A percentile compares a stretch with the other conserved stretches of the same genome.
Conservation (phyloP, 1,284 basidiomycete genomes). For the Pholiota adiposa region DNA sequence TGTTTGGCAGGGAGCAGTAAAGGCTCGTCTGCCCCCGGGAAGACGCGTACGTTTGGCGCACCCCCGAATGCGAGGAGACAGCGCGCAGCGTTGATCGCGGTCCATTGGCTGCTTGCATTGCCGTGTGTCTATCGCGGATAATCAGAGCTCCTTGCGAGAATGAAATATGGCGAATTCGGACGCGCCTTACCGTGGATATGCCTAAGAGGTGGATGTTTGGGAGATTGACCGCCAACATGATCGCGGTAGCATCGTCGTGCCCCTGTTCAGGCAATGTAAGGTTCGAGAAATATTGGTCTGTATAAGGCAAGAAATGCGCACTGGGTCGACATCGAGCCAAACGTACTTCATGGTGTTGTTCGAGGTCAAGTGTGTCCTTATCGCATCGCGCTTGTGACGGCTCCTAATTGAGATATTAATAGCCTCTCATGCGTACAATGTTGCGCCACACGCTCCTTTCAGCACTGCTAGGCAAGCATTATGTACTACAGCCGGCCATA, state of each 20-base stretch:
- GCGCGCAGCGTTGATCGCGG: slow-evolving; percentile 72
- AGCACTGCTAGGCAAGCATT: too few species aligned
- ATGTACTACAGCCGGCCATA: too few species aligned
- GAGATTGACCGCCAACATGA: slow-evolving; percentile 72
- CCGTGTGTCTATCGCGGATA: slow-evolving; percentile 67
- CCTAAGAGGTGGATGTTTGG: slow-evolving; percentile 71
- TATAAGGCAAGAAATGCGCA: slow-evolving; percentile 22
- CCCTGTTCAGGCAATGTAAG: slow-evolving; percentile 49
- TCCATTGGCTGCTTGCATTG: slow-evolving; percentile 68
- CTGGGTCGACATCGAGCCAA: slow-evolving; percentile 51
- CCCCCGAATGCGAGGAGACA: slow-evolving; percentile 75
- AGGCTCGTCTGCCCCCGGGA: slow-evolving; percentile 70
- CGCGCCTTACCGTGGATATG: slow-evolving; percentile 69
- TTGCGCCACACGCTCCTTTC: too few species aligned
- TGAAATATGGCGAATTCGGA: background rate
- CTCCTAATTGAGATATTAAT: background rate
- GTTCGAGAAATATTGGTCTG: background rate
- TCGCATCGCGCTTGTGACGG: background rate
- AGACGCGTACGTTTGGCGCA: slow-evolving; percentile 57
- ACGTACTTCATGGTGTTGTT: slow-evolving; percentile 34
- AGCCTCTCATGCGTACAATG: too few species aligned
- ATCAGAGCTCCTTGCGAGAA: background rate
- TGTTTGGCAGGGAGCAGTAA: slow-evolving; percentile 55
- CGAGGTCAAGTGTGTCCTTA: background rate
- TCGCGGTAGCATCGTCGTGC: slow-evolving; percentile 85